These are phyloP conservation scores for Aegilops sharonensis DNA, from an alignment of 176 grass and related monocot species.

Conservation along the genomic window DNA sequence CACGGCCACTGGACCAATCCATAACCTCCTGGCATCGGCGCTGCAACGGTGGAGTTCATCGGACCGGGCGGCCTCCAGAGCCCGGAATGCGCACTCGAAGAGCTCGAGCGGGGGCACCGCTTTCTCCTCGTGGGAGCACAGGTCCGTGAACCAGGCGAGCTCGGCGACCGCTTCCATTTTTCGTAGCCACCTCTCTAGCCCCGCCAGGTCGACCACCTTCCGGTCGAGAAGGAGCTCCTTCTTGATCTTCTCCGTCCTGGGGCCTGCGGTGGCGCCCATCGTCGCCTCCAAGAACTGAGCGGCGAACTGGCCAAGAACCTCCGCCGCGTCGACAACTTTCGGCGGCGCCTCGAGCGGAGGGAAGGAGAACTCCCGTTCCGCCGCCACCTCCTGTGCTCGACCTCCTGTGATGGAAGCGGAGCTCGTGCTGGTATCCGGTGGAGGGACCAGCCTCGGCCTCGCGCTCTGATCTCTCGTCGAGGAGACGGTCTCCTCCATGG, in stretches of 20 bases:
- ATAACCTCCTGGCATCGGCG: conserved; percentile 20
- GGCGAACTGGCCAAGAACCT: conserved; percentile 16
- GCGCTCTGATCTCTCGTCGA: not conserved
- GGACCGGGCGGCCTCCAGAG: conserved; percentile 12
- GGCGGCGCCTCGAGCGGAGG: not conserved
- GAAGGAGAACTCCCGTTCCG: conserved; percentile 35
- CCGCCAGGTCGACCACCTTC: conserved; percentile 23
- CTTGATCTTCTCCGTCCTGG: conserved; percentile 27
- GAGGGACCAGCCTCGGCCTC: not conserved
- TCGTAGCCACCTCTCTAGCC: conserved; percentile 45
- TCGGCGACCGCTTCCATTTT: conserved; percentile 25
- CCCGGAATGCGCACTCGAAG: conserved; percentile 45
- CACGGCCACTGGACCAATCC: conserved; percentile 22
- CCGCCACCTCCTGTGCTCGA: not conserved
- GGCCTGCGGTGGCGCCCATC: conserved; percentile 12
- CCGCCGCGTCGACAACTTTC: not conserved
- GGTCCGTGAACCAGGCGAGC: conserved; percentile 45
- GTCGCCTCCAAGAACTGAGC: conserved; percentile 18
- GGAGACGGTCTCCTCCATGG: conserved; percentile 23
- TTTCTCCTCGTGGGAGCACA: conserved; percentile 25
- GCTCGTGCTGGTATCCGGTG: not conserved
- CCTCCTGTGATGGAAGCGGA: not conserved
- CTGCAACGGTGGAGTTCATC: conserved; percentile 29
- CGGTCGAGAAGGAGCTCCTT: conserved; percentile 6
- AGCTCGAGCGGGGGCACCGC: conserved; percentile 17